Base-by-base conservation (phyloP, 306 rosid species). In the Clitoria ternatea region DNA sequence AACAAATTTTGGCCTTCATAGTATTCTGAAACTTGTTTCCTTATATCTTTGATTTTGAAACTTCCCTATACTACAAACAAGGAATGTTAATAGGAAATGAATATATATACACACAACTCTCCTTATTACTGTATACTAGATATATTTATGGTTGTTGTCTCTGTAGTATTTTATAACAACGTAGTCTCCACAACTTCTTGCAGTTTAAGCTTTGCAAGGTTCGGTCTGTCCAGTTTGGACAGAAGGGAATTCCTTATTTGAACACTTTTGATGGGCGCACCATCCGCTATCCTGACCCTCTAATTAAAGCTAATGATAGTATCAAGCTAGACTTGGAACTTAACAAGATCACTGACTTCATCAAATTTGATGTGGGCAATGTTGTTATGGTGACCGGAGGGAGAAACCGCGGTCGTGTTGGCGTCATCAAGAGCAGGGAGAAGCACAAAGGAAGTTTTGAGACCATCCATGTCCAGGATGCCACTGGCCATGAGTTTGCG, bases 331-430 rank as follows among this genome's bases (percentile, higher is more conserved):
- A 87, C 73, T 72, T 85, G 30, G 91, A 85, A 79, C 75, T 56
- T 33, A 86, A 85, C 81, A 86, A 85, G 74, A 79, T 84, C 39
- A 24, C 72, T 0, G 85, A 84, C 13, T 88, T 81, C 89, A 81
- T 88, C 75, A 88, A 88, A 80, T 83, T 88, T 20, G 89, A 88
- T 72, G 90, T 85, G 40, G 88, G 94, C 12, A 85, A 88, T 47
- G 88, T 88, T 27, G 89, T 88, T 40, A 90, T 90, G 92, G 96
- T 87, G 59, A 84, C 94, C 0, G 87, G 91, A 27, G 94, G 91
- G 48, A 82, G 94, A 73, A 88, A 88, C 74, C 77, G 87, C 35
- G 87, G 91, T 1, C 86, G 86, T 26, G 92, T 88, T 23, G 94
- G 92, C 35, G 86, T 88, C 2, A 81, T 88, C 61, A 86, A 88